Percentiles rank a stretch among this genome's conserved stretches.
Conservation (phyloP, 1,284 basidiomycete species). For the Naganishia sp. region DNA sequence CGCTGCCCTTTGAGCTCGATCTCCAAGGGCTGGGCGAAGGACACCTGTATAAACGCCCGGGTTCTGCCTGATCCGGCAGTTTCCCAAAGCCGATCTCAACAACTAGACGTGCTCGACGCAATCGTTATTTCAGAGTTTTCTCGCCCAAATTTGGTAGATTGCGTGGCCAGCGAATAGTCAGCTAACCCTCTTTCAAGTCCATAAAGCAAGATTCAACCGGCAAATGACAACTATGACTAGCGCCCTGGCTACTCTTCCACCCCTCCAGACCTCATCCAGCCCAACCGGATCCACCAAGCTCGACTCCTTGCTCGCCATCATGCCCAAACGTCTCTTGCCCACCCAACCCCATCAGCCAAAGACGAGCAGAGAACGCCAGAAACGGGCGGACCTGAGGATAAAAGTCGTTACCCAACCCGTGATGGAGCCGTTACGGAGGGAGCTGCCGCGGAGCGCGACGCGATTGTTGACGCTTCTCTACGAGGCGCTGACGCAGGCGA, state of each 20-base stretch:
- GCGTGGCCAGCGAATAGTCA: too few relatives aligned
- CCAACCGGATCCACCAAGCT: neutral
- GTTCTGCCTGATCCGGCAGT: too few relatives aligned
- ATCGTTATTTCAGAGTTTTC: too few relatives aligned
- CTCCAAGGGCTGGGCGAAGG: too few relatives aligned
- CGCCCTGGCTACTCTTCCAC: neutral
- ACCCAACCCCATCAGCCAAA: neutral
- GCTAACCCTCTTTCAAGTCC: too few relatives aligned
- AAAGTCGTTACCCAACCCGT: constrained; percentile 24
- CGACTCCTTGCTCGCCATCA: neutral
- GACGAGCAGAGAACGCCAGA: constrained; percentile 13
- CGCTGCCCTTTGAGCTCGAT: too few relatives aligned
- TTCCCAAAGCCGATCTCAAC: too few relatives aligned
- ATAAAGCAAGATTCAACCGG: neutral
- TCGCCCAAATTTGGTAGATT: too few relatives aligned
- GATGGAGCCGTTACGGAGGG: neutral
- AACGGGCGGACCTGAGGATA: constrained; percentile 27
- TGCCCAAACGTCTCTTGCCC: constrained; percentile 4
- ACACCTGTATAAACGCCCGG: too few relatives aligned
- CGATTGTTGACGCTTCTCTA: constrained; percentile 29
- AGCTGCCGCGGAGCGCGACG: constrained; percentile 10
- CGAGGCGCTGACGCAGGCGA: constrained; percentile 25
- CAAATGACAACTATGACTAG: neutral
- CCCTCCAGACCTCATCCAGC: neutral
- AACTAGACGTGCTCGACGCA: too few relatives aligned